phyloP scores from a whole-genome alignment of 2,329 filamentous ascomycete genomes.

The Onygenales sp. region DNA sequence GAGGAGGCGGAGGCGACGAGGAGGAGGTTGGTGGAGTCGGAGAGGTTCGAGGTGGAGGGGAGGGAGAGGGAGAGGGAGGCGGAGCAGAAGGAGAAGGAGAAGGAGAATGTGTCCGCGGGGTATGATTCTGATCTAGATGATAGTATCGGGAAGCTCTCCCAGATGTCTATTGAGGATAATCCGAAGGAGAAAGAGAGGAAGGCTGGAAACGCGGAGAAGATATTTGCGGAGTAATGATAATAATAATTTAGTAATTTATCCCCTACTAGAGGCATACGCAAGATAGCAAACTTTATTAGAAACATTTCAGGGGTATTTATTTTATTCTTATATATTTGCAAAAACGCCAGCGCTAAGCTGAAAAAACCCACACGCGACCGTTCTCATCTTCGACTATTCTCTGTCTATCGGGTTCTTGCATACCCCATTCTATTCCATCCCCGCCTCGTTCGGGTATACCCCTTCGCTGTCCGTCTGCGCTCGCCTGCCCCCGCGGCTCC shows the following conservation, averaged over 20 bases:
- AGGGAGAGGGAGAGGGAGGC: slow-evolving; percentile 26
- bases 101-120: background rate
- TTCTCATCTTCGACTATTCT: slow-evolving; percentile 1
- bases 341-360: background rate
- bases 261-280: background rate
- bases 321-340: background rate
- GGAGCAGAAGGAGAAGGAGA: slow-evolving; percentile 14
- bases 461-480: background rate
- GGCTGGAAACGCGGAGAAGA: background rate
- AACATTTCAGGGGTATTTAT: background rate
- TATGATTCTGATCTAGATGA: slow-evolving; percentile 27
- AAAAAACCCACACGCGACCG: background rate
- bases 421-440: slow-evolving; percentile 22
- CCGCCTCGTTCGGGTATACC: slow-evolving; percentile 12
- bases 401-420: slow-evolving; percentile 40
- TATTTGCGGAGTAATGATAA: background rate
- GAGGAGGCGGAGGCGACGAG: slow-evolving; percentile 42
- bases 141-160: slow-evolving; percentile 29
- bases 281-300: background rate
- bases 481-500: background rate
- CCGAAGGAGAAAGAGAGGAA: slow-evolving; percentile 16
- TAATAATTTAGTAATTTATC: no score
- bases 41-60: slow-evolving; percentile 29
- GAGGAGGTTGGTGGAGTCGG: slow-evolving; percentile 40
- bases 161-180: slow-evolving; percentile 32